Evolutionary conservation across 2,329 filamentous ascomycete species (phyloP).

Genomic region (Botrytis squamosa): DNA sequence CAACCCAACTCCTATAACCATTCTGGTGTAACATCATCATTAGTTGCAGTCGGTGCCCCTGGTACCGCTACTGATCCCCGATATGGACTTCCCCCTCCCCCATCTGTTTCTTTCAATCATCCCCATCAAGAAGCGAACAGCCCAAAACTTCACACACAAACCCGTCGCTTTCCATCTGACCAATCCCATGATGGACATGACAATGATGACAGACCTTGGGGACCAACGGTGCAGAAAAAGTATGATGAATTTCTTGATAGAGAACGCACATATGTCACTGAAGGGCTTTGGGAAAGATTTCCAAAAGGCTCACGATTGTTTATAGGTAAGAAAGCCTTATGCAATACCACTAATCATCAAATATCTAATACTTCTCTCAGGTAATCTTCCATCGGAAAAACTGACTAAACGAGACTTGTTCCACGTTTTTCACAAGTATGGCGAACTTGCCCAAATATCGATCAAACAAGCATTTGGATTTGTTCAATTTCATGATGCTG

Average conservation of each 20-base stretch:
- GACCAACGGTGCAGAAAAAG: constrained; percentile 57
- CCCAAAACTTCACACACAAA: constrained; percentile 30
- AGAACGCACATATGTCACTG: constrained; percentile 72
- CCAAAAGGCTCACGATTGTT: constrained; percentile 75
- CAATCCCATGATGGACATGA: constrained; percentile 35
- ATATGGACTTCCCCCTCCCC: constrained; percentile 39
- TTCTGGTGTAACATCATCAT: constrained; percentile 34
- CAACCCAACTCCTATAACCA: constrained; percentile 36
- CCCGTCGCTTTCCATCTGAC: constrained; percentile 28
- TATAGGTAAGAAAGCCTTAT: constrained; percentile 60
- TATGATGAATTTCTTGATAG: constrained; percentile 73
- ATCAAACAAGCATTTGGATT: constrained; percentile 97
- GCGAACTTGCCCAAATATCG: constrained; percentile 87
- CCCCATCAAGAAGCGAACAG: constrained; percentile 29
- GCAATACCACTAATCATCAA: constrained; percentile 30
- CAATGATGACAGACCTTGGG: constrained; percentile 39
- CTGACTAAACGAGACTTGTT: constrained; percentile 94
- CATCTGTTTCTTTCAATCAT: constrained; percentile 36
- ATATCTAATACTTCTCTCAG: constrained; percentile 45
- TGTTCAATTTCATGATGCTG: constrained; percentile 81
- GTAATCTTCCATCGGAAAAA: constrained; percentile 88
- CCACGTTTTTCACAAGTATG: constrained; percentile 82
- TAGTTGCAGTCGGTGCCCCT: constrained; percentile 39
- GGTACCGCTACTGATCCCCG: constrained; percentile 39
- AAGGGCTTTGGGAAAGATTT: constrained; percentile 80